Evolutionary conservation across 805 yeast species (phyloP).

Genomic region (Schwanniomyces sp.): DNA sequence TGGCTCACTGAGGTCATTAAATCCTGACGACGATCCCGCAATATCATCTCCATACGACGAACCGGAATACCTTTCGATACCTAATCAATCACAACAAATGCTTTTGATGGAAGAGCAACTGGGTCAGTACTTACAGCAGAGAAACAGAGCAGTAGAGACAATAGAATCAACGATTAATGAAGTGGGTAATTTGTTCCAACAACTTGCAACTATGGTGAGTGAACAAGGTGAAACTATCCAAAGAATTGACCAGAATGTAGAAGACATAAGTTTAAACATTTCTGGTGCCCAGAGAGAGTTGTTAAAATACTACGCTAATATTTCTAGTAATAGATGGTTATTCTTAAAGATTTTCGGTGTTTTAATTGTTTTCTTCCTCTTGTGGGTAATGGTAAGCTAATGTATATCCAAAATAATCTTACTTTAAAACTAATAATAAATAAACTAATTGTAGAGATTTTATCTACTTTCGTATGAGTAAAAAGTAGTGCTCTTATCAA

Average conservation of each 20-base stretch:
- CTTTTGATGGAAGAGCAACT: constrained; percentile 80
- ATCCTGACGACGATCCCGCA: constrained; percentile 28
- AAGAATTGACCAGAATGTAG: constrained; percentile 92
- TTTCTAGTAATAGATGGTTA: constrained; percentile 89
- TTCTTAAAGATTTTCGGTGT: constrained; percentile 88
- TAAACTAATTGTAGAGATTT: neutral
- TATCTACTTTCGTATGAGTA: no score
- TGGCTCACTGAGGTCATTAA: constrained; percentile 16
- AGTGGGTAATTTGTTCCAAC: constrained; percentile 92
- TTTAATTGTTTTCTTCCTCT: constrained; percentile 68
- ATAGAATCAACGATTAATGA: constrained; percentile 97
- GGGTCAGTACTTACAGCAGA: constrained; percentile 70
- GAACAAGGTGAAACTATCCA: constrained; percentile 97
- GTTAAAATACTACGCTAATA: constrained; percentile 82
- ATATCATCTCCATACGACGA: constrained; percentile 26
- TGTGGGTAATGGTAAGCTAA: constrained; percentile 77
- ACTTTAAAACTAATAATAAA: neutral
- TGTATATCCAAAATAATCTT: neutral
- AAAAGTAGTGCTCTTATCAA: neutral
- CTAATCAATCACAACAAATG: constrained; percentile 79
- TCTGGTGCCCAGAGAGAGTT: constrained; percentile 93
- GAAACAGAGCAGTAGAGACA: constrained; percentile 90
- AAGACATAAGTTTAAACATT: constrained; percentile 86
- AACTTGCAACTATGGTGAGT: constrained; percentile 94
- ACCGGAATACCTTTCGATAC: constrained; percentile 62